Conservation (phyloP, 768 basidiomycete genomes). For the Mycena indigotica region DNA sequence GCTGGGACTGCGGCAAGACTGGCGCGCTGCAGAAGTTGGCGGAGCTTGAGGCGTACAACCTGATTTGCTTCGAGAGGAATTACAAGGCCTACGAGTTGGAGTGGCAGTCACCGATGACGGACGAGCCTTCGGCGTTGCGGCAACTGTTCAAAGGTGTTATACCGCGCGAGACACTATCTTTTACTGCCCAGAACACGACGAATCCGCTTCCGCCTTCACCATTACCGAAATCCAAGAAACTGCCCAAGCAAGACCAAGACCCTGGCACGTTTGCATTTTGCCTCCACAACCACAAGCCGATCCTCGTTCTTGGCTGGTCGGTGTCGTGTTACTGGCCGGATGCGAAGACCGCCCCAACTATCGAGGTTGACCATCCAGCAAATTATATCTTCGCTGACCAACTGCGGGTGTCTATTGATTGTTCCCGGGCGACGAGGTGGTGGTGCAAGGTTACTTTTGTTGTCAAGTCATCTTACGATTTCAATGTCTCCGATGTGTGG, state of each 20-base stretch:
- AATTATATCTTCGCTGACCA: constrained; percentile 21
- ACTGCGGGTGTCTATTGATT: constrained; percentile 19
- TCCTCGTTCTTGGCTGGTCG: constrained; percentile 24
- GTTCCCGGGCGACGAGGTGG: constrained; percentile 17
- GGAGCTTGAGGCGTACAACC: constrained; percentile 12
- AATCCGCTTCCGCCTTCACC: constrained; percentile 8
- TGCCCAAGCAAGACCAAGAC: constrained; percentile 6
- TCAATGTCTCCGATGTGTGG: constrained; percentile 21
- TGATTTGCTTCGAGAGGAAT: constrained; percentile 13
- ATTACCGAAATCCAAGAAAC: background rate
- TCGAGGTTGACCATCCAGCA: constrained; percentile 17
- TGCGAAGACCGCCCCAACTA: constrained; percentile 14
- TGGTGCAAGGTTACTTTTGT: constrained; percentile 21
- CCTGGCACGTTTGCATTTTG: constrained; percentile 11
- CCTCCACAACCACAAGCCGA: constrained; percentile 12
- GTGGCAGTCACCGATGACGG: constrained; percentile 23
- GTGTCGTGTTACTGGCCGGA: constrained; percentile 24
- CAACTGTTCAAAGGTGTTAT: constrained; percentile 1
- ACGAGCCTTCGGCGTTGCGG: constrained; percentile 5
- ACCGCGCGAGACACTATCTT: constrained; percentile 15
- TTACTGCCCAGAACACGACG: constrained; percentile 5
- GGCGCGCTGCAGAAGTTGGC: constrained; percentile 14
- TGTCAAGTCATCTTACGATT: constrained; percentile 18
- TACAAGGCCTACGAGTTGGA: constrained; percentile 22
- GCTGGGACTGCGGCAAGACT: constrained; percentile 23